Evolutionary conservation across 495 filamentous ascomycete genomes (phyloP), one percentile per base, ranked within the genome.

Genomic region (Neurospora sp.): DNA sequence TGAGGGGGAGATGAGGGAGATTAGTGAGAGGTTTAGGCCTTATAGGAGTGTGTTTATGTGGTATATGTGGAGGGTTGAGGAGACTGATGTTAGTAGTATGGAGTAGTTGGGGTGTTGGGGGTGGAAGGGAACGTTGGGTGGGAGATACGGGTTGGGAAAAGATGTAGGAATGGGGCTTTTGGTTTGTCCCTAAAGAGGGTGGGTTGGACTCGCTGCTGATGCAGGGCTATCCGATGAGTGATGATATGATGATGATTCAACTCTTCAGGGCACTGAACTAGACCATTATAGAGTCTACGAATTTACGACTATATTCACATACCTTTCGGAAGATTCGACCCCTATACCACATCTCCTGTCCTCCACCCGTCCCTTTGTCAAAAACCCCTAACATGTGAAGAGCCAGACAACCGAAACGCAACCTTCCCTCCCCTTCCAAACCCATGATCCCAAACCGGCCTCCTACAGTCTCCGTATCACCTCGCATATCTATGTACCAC

Each of bases 1-100:
- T 14, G 96, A 99, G 82, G 87, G 88, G 72, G 96, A 99, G 76
- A 98, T 99, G 96, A 80, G 92, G 76, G 90, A 94, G 76, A 82
- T 91, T 71, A 89, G 92, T 4, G 92, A 91, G 11, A 89, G 88
- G 79, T 99, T 97, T 78, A 86, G 88, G 40, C 94, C 94, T 4
- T 98, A 94, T 81, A 88, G 93, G 73, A 86, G 90, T 87, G 81
- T 84, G 83, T 88, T 81, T 70, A 84, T 81, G 79, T 96, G 92
- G 27, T 94, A 94, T 81, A 95, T 96, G 92, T 98, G 94, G 94
- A 85, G 90, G 70, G 88, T 94, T 18, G 91, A 92, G 77, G 88
- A 91, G 76, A 92, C 93, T 4, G 89, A 96, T 82, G 79, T 94
- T 10, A 88, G 87, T 69, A 89, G 89, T 44, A 81, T 93, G 82